These are phyloP conservation scores for Hirschfeldia incana DNA, from an alignment of 345 rosid species.

Conservation along the genomic window DNA sequence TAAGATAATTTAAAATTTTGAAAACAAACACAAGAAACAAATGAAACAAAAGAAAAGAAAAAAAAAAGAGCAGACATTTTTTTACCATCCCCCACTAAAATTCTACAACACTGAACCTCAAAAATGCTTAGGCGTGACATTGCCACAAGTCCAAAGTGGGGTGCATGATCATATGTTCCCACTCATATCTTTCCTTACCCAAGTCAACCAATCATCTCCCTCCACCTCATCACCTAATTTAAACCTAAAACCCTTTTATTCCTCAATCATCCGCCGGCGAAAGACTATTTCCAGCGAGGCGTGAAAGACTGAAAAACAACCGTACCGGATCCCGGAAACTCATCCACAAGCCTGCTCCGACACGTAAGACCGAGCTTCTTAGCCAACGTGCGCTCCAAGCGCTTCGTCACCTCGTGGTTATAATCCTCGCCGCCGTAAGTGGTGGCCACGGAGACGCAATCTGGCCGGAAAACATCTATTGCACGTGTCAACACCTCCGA, in stretches of 20 bases:
- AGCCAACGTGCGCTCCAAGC: conserved; percentile 60
- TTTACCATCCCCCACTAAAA: conserved; percentile 44
- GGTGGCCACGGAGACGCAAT: conserved; percentile 61
- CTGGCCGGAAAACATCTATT: conserved; percentile 81
- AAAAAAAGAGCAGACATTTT: conserved; percentile 15
- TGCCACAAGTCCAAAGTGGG: conserved; percentile 65
- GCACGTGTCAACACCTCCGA: conserved; percentile 57
- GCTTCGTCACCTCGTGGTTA: conserved; percentile 57
- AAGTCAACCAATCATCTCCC: conserved; percentile 48
- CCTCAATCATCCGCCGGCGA: conserved; percentile 1
- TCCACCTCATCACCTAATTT: conserved; percentile 48
- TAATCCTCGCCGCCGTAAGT: conserved; percentile 48
- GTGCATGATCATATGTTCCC: conserved; percentile 76
- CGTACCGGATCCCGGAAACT: conserved; percentile 70
- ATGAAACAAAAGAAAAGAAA: not conserved
- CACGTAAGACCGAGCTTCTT: conserved; percentile 75
- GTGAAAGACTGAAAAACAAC: conserved; percentile 84
- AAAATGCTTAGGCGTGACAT: conserved; percentile 83
- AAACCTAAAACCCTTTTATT: conserved; percentile 35
- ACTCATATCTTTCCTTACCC: conserved; percentile 43
- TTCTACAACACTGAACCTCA: conserved; percentile 54
- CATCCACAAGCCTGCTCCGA: conserved; percentile 66
- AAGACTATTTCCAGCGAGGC: conserved; percentile 54
- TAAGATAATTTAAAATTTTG: not conserved
- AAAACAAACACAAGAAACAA: conserved; percentile 1